A percentile compares a stretch with the other conserved stretches of the same genome.
These are phyloP conservation scores for Penicillium tannophilum DNA, from an alignment of 495 filamentous ascomycete genomes.

Conservation along the genomic window DNA sequence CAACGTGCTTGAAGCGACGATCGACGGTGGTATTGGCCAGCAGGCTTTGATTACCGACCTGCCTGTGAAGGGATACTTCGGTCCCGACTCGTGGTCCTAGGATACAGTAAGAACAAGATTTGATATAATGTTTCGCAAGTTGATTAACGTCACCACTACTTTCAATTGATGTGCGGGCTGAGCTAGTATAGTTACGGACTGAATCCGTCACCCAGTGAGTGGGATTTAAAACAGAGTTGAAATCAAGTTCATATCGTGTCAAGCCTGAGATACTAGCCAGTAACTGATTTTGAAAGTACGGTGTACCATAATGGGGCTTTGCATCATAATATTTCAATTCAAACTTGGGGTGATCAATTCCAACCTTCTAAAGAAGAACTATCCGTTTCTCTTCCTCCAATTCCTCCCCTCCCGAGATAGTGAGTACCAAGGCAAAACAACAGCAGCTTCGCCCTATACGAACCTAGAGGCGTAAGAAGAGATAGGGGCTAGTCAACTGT, in stretches of 20 bases:
- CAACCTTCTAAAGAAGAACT: too few species aligned
- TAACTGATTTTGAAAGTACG: not conserved
- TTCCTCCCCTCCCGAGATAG: too few species aligned
- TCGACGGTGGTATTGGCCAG: not conserved
- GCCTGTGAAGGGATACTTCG: constrained; percentile 3
- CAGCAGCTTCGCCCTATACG: too few species aligned
- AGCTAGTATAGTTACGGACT: not conserved
- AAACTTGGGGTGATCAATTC: too few species aligned
- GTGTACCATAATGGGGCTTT: too few species aligned
- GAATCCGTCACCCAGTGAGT: not conserved
- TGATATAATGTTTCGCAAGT: not conserved
- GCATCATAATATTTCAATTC: too few species aligned
- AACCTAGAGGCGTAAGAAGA: too few species aligned
- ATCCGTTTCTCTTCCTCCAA: too few species aligned
- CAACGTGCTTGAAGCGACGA: constrained; percentile 1
- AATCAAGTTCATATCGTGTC: not conserved
- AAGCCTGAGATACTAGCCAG: not conserved
- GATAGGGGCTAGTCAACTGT: too few species aligned
- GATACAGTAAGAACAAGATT: not conserved
- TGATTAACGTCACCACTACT: not conserved
- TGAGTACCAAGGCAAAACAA: too few species aligned
- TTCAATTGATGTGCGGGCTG: not conserved
- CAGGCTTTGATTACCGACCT: constrained; percentile 1
- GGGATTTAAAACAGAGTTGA: not conserved
- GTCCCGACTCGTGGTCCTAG: not conserved